Percentiles rank a stretch among this genome's conserved stretches.
phyloP scores from a whole-genome alignment of 768 basidiomycete species.

The Leccinum ochraceum region DNA sequence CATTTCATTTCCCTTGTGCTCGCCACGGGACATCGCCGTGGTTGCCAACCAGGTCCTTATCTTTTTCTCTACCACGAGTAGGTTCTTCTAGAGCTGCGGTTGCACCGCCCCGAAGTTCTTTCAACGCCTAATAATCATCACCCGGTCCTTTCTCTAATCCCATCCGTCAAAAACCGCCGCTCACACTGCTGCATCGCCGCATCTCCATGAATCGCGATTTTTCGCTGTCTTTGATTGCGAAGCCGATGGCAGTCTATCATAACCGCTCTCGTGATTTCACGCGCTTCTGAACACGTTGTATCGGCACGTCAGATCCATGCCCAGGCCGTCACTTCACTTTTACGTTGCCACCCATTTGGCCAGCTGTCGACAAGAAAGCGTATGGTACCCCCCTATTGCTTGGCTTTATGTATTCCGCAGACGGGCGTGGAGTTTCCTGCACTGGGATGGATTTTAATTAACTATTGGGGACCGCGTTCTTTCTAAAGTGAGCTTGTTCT shows the following conservation, averaged over 20 bases:
- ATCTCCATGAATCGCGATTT: slow-evolving; percentile 25
- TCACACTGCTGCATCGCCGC: slow-evolving; percentile 11
- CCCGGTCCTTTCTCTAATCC: too few species aligned
- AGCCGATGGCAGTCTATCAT: slow-evolving; percentile 36
- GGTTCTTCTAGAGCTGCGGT: slow-evolving; percentile 20
- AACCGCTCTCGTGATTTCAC: slow-evolving; percentile 35
- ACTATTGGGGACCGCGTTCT: slow-evolving; percentile 26
- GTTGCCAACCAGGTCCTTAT: slow-evolving; percentile 23
- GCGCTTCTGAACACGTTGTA: slow-evolving; percentile 38
- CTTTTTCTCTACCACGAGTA: slow-evolving; percentile 1
- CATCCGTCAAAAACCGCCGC: slow-evolving; percentile 13
- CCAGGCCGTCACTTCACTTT: slow-evolving; percentile 30
- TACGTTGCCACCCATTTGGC: slow-evolving; percentile 32
- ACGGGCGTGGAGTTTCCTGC: slow-evolving; percentile 34
- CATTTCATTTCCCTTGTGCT: slow-evolving; percentile 20
- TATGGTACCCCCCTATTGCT: slow-evolving; percentile 32
- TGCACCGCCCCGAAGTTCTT: slow-evolving; percentile 15
- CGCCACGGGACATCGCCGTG: slow-evolving; percentile 30
- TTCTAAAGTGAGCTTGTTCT: slow-evolving; percentile 22
- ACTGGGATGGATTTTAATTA: slow-evolving; percentile 38
- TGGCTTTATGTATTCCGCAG: slow-evolving; percentile 39
- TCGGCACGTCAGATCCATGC: slow-evolving; percentile 37
- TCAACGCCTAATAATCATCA: too few species aligned
- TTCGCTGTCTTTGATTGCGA: slow-evolving; percentile 25
- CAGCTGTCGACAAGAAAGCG: slow-evolving; percentile 23